phyloP scores from a whole-genome alignment of 768 basidiomycete genomes.

The Lentinula edodes region DNA sequence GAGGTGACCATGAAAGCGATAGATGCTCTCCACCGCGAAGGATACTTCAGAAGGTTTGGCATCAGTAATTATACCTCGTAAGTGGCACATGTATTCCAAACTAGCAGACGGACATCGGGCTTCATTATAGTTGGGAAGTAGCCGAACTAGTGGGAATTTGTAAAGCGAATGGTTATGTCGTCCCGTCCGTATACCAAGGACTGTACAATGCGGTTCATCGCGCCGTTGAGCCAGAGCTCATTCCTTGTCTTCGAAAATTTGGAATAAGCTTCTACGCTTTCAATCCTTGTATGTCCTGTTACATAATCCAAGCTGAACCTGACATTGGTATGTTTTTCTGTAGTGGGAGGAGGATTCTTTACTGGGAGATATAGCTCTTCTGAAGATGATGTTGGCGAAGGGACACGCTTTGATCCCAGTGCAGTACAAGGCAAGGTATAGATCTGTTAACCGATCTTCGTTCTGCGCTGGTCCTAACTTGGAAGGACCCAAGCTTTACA shows the following conservation, averaged over 20 bases:
- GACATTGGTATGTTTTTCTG: conserved; percentile 12
- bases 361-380: conserved; percentile 44
- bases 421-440: conserved; percentile 38
- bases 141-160: conserved; percentile 57
- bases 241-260: conserved; percentile 54
- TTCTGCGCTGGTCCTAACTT: neutral
- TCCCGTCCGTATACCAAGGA: conserved; percentile 52
- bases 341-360: conserved; percentile 56
- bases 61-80: conserved; percentile 58
- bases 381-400: conserved; percentile 37
- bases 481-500: neutral
- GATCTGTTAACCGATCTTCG: neutral
- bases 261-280: conserved; percentile 53
- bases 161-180: conserved; percentile 44
- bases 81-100: conserved; percentile 12
- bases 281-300: conserved; percentile 38
- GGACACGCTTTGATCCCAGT: conserved; percentile 49
- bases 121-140: conserved; percentile 45
- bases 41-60: conserved; percentile 57
- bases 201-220: conserved; percentile 38
- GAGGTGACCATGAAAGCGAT: conserved; percentile 50
- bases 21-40: conserved; percentile 51
- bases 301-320: neutral
- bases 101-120: neutral
- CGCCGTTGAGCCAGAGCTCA: conserved; percentile 35